These are phyloP conservation scores for Cunninghamia lanceolata DNA, from an alignment of 75 land plant genomes.

Conservation along the genomic window DNA sequence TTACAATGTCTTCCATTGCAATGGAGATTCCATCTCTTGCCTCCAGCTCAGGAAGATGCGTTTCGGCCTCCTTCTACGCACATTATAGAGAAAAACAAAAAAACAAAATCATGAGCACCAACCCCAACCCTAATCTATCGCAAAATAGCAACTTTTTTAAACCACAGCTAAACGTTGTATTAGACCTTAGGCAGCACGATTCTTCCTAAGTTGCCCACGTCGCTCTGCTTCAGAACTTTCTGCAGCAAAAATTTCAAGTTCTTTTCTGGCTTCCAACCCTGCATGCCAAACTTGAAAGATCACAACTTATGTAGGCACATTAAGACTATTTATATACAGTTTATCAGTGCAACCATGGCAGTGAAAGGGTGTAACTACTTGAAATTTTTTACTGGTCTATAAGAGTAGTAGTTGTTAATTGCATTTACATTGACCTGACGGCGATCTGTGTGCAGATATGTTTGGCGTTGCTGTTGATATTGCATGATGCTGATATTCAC, in stretches of 20 bases:
- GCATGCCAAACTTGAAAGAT: background rate
- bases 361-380: no score
- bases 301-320: background rate
- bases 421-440: slow-evolving; percentile 9
- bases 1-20: slow-evolving; percentile 83
- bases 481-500: slow-evolving; percentile 10
- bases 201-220: slow-evolving; percentile 92
- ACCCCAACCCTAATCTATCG: background rate
- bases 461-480: slow-evolving; percentile 5
- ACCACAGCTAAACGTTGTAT: background rate
- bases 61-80: slow-evolving; percentile 87
- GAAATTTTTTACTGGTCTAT: no score
- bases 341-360: background rate
- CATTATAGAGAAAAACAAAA: slow-evolving; percentile 3
- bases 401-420: background rate
- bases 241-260: slow-evolving; percentile 71
- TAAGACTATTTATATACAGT: no score
- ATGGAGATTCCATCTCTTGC: slow-evolving; percentile 83
- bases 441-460: slow-evolving; percentile 11
- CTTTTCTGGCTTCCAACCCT: slow-evolving; percentile 71
- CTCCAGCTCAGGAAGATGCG: slow-evolving; percentile 72
- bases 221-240: slow-evolving; percentile 90
- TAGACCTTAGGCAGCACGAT: slow-evolving; percentile 90
- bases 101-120: background rate
- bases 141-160: background rate